Evolutionary conservation across 352 stramenopile genomes (phyloP).

Genomic region (Elongisporangium prolatum): DNA sequence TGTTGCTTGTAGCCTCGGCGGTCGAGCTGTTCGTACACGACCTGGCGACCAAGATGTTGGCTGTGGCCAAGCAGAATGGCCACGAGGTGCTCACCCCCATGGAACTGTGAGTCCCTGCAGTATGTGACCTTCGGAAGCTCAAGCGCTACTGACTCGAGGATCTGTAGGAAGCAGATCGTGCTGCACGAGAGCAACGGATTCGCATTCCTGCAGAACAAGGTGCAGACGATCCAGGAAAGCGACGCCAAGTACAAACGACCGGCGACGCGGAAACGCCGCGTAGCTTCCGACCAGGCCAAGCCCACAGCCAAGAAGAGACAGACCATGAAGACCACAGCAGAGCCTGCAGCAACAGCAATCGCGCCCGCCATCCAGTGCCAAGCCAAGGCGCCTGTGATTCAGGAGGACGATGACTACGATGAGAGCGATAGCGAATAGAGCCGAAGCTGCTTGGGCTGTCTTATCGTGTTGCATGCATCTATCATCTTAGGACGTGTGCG

Average conservation of each 20-base stretch:
- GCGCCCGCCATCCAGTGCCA: neutral
- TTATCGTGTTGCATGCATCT: constrained; percentile 10
- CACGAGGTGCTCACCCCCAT: constrained; percentile 39
- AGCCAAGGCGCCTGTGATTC: constrained; percentile 20
- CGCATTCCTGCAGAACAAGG: constrained; percentile 48
- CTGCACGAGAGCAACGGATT: constrained; percentile 30
- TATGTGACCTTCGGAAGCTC: too few species aligned
- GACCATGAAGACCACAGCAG: constrained; percentile 1
- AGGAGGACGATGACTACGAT: constrained; percentile 74
- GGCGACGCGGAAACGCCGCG: constrained; percentile 6
- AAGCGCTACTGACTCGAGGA: neutral
- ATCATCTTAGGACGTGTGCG: constrained; percentile 6
- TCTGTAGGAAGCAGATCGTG: constrained; percentile 47
- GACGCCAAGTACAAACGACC: constrained; percentile 53
- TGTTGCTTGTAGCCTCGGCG: constrained; percentile 27
- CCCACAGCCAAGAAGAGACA: neutral
- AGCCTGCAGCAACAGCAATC: constrained; percentile 3
- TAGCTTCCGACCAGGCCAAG: neutral
- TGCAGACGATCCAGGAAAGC: constrained; percentile 51
- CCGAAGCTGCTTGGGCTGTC: constrained; percentile 14
- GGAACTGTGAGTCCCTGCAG: constrained; percentile 37
- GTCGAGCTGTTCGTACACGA: constrained; percentile 61
- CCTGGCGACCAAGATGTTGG: constrained; percentile 37
- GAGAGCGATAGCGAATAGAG: constrained; percentile 61
- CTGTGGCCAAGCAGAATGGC: constrained; percentile 16